Conservation (phyloP, 1,139 yeast genomes). For the Wickerhamomyces sp. region DNA sequence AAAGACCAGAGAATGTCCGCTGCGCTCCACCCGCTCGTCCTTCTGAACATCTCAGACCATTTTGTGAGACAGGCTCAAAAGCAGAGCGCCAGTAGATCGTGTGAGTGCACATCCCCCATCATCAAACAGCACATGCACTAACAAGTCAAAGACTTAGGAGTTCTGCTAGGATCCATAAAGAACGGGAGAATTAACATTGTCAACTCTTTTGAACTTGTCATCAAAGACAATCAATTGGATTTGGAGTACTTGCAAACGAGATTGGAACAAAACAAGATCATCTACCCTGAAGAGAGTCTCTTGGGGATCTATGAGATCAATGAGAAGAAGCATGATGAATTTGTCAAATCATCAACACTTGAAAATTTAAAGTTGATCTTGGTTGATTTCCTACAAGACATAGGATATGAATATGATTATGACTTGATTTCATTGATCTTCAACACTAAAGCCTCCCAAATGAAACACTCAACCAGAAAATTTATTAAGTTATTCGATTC, state of each 20-base stretch:
- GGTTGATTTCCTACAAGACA: neutral
- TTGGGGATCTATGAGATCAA: slow-evolving; percentile 6
- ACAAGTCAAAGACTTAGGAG: neutral
- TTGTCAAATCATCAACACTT: neutral
- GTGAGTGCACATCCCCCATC: too few relatives aligned
- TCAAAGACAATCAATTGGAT: neutral
- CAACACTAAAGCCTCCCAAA: slow-evolving; percentile 9
- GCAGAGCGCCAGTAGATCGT: neutral
- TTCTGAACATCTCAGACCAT: slow-evolving; percentile 8
- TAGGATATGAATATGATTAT: slow-evolving; percentile 6
- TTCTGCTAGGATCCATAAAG: neutral
- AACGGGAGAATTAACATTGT: neutral
- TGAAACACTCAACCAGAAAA: slow-evolving; percentile 14
- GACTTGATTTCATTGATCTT: slow-evolving; percentile 14
- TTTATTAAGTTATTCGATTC: slow-evolving; percentile 11
- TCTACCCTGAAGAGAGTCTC: slow-evolving; percentile 4
- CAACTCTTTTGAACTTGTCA: slow-evolving; percentile 6
- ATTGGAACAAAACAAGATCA: slow-evolving; percentile 4
- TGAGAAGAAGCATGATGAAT: neutral
- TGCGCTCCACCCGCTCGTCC: slow-evolving; percentile 6
- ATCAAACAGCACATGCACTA: too few relatives aligned
- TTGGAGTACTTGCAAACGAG: slow-evolving; percentile 1
- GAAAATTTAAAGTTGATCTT: too few relatives aligned
- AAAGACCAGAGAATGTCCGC: neutral
- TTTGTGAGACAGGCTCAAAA: slow-evolving; percentile 1